Evolutionary conservation across 805 yeast genomes (phyloP), one percentile per base, ranked within the genome.

Genomic region (Metschnikowia similis): DNA sequence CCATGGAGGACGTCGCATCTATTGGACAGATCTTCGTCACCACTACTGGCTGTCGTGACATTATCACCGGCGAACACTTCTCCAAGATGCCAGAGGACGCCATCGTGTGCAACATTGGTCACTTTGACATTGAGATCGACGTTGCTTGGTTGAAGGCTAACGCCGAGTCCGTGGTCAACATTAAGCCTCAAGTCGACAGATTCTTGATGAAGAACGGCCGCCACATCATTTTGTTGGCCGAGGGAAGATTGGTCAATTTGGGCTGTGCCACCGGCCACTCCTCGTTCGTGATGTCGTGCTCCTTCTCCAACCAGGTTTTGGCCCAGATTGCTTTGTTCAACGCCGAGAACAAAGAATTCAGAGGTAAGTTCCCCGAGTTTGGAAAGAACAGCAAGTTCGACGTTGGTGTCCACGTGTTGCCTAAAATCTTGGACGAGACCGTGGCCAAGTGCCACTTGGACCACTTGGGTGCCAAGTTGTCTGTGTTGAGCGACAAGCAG

Each of bases 191-290:
- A 79, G 99, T 92, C 68, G 99, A 92, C 87, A 89, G 99, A 80
- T 92, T 75, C 85, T 80, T 89, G 73, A 77, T 92, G 78, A 76
- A 81, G 70, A 80, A 80, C 67, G 98, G 98, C 69, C 88, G 87
- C 71, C 98, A 92, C 81, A 70, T 92, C 70, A 90, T 92, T 79
- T 82, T 92, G 71, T 87, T 92, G 67, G 99, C 99, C 61, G 97
- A 91, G 77, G 99, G 99, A 80, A 90, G 99, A 82, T 86, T 92
- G 68, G 98, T 92, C 72, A 92, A 92, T 90, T 83, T 92, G 72
- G 99, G 99, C 67, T 94, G 98, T 81, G 99, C 98, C 72, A 92
- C 98, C 67, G 99, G 99, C 72, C 99, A 92, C 83, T 87, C 98
- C 47, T 89, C 97, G 38, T 92, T 92, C 71, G 99, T 92, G 69